Conservation (phyloP, 305 asterid genomes). For the Ajuga reptans region DNA sequence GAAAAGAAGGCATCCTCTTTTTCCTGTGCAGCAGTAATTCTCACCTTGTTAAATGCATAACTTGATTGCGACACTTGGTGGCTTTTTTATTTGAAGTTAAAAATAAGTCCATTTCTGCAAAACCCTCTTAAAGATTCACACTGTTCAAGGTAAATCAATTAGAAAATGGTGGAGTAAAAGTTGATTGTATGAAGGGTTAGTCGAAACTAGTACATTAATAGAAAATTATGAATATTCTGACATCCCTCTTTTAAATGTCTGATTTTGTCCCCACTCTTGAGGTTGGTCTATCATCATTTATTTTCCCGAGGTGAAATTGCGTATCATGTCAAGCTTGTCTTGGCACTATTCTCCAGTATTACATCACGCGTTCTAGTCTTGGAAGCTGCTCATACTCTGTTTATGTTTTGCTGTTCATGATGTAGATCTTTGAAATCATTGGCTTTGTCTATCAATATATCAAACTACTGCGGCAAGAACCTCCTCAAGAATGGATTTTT, state of each 20-base stretch:
- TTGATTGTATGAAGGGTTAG: neutral
- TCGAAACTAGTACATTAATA: neutral
- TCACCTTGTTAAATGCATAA: slow-evolving; percentile 1
- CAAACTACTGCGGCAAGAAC: slow-evolving; percentile 61
- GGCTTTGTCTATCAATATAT: slow-evolving; percentile 82
- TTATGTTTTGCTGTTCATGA: slow-evolving; percentile 24
- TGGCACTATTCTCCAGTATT: neutral
- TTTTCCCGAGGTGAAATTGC: slow-evolving; percentile 1
- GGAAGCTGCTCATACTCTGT: slow-evolving; percentile 10
- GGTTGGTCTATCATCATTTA: neutral
- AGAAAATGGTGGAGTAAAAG: neutral
- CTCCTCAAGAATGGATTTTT: slow-evolving; percentile 93
- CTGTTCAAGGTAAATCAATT: neutral
- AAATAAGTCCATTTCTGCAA: neutral
- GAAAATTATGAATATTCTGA: neutral
- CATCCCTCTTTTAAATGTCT: neutral
- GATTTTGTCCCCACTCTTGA: neutral
- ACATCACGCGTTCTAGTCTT: slow-evolving; percentile 14
- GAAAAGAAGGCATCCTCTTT: neutral
- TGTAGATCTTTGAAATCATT: slow-evolving; percentile 74
- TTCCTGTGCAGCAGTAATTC: neutral
- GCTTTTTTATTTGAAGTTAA: neutral
- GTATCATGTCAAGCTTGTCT: neutral
- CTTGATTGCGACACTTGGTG: slow-evolving; percentile 10
- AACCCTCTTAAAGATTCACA: neutral